Evolutionary conservation across 352 stramenopile species (phyloP), one percentile per base, ranked within the genome.

Genomic region (Phytophthora melonis): DNA sequence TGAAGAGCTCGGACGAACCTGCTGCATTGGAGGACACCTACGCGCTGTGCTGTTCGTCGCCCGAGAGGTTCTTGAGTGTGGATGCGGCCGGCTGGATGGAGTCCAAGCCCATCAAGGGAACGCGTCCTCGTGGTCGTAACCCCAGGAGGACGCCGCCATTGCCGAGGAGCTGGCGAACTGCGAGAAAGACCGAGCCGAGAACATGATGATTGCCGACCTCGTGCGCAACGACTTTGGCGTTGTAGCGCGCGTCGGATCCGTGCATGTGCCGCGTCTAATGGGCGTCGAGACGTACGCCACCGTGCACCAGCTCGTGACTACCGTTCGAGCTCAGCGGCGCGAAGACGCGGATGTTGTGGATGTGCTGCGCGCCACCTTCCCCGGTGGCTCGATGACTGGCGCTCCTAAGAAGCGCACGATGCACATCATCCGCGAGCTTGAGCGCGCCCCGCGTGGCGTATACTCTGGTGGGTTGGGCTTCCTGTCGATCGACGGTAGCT

Each of bases 201-300:
- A 99, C 74, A 94, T 99, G 69, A 99, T 99, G 97, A 99, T 99
- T 72, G 95, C 97, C 2, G 97, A 99, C 80, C 84, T 99, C 41
- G 85, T 99, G 27, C 88, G 97, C 50, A 99, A 99, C 82, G 97
- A 99, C 78, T 93, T 99, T 50, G 93, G 93, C 19, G 74, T 95
- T n/a, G 93, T 99, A 18, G 98, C 95, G 41, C 79, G 97, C 59
- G 83, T 96, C 43, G 96, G 95, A 32, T 94, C 83, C 3, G 96
- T 99, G 3, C 87, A 98, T 67, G 97, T 99, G 19, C 92, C 95
- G 3, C 92, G 89, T 72, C 81, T 99, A 21, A 98, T 98, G 94
- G 77, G 87, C 5, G 96, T 99, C 56, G 97, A 99, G 80, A 97
- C 85, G 3, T 99, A 98, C 82, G 90, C 97, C 5, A 99, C 97